Base-by-base conservation (phyloP, 495 filamentous ascomycete genomes). In the Xylaria nigripes region DNA sequence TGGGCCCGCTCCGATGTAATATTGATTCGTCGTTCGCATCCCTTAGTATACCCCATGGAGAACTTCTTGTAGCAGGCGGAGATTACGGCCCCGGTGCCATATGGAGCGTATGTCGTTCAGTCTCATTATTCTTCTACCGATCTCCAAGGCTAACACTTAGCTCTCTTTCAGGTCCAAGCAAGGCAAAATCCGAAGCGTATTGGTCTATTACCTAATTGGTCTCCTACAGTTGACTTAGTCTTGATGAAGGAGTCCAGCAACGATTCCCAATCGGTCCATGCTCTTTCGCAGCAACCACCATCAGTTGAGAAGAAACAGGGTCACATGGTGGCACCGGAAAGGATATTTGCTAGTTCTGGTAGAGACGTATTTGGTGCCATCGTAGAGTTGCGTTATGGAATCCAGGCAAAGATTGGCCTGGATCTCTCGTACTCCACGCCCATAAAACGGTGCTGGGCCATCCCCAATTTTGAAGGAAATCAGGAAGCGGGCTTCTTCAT, bases 11-110 rank as follows among this genome's bases (percentile, higher is more conserved):
- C 23, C 71, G 79, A 15, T 79, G 79, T 63, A 83, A 81, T 49
- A 80, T 87, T 46, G 80, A 81, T 25, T 79, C 69, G 1, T 82
- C 84, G 2, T 87, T 90, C 67, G 80, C 86, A n/a, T 76, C 73
- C 42, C 56, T 71, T 3, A 68, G 61, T 41, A 62, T 66, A 47
- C 55, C 74, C 7, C 79, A 77, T 48, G 81, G 81, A 21, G 92
- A 96, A 63, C 72, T 94, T 36, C 76, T 96, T 40, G 71, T 95
- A 18, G 80, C 86, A 6, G 87, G 84, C 15, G 89, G 93, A n/a
- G 83, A 86, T 49, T 83, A 83, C 44, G 86, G 90, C n/a, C 76
- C 84, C 57, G 93, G 92, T 6, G 84, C 84, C 0, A 75, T 90
- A 10, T 94, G 86, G 74, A 71, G 81, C 57, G 84, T 87, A 67